phyloP scores from a whole-genome alignment of 176 grass and related monocot species.

The Dendrocalamus sinicus region DNA sequence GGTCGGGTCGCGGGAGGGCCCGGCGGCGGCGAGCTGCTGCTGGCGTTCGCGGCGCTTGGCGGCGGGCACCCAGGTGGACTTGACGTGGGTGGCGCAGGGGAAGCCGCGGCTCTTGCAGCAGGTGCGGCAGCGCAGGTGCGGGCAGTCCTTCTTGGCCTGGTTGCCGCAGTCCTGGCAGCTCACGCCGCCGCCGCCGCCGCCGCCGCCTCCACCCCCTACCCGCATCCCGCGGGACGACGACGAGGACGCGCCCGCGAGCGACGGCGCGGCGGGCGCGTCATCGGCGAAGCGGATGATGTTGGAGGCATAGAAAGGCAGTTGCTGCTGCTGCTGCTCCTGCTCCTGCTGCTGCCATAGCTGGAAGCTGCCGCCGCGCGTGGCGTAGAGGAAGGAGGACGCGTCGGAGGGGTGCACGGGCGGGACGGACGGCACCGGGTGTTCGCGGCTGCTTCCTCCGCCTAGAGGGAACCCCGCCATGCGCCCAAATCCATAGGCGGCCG shows the following conservation, averaged over 20 bases:
- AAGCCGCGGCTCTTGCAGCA: constrained; percentile 98
- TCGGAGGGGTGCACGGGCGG: constrained; percentile 61
- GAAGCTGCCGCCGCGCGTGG: constrained; percentile 55
- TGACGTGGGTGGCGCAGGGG: constrained; percentile 76
- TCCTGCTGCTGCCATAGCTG: constrained; percentile 88
- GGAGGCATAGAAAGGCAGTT: constrained; percentile 62
- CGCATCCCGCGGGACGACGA: constrained; percentile 42
- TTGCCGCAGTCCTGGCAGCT: constrained; percentile 99
- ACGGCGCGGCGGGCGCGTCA: constrained; percentile 47
- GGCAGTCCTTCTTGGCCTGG: constrained; percentile 97
- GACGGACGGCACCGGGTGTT: constrained; percentile 28
- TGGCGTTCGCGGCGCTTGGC: constrained; percentile 86
- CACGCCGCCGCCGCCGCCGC: constrained; percentile 27
- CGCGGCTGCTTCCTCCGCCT: constrained; percentile 70
- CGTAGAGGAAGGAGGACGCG: constrained; percentile 61
- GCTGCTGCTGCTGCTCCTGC: constrained; percentile 50
- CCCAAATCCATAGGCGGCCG: constrained; percentile 66
- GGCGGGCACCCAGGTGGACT: constrained; percentile 94
- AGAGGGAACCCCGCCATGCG: constrained; percentile 94
- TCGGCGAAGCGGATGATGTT: constrained; percentile 81
- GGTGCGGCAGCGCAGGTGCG: constrained; percentile 79
- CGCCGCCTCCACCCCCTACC: background rate
- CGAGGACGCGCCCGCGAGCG: constrained; percentile 38
- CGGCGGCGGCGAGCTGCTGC: constrained; percentile 62
- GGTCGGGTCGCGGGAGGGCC: constrained; percentile 48